Percentiles rank a stretch among this genome's conserved stretches.
These are phyloP conservation scores for Xylaria sp. DNA, from an alignment of 2,329 filamentous ascomycete genomes.

Conservation along the genomic window DNA sequence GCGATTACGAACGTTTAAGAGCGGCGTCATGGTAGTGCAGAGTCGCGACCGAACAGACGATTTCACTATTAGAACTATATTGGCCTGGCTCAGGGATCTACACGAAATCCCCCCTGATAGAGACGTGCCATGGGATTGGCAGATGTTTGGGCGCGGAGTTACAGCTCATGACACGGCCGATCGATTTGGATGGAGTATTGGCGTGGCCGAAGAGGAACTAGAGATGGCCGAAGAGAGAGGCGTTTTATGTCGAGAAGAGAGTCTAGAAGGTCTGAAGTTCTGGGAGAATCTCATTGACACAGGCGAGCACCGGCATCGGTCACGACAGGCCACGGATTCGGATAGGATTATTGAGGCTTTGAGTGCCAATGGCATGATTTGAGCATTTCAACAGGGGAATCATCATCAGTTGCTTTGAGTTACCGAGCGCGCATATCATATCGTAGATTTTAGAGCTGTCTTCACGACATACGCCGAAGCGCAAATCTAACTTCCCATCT, in stretches of 20 bases:
- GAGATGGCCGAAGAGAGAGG: conserved; percentile 97
- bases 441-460: conserved; percentile 2
- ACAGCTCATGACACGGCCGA: conserved; percentile 91
- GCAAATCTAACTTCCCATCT: not conserved
- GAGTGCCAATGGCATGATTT: conserved; percentile 47
- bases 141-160: conserved; percentile 81
- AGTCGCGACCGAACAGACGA: conserved; percentile 89
- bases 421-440: not conserved
- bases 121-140: conserved; percentile 81
- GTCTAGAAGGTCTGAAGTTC: conserved; percentile 89
- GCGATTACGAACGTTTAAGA: conserved; percentile 87
- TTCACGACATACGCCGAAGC: not conserved
- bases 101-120: conserved; percentile 72
- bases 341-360: conserved; percentile 59
- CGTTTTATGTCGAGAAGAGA: conserved; percentile 87
- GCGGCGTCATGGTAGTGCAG: conserved; percentile 94
- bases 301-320: conserved; percentile 52
- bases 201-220: conserved; percentile 92
- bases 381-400: conserved; percentile 22
- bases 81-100: conserved; percentile 81
- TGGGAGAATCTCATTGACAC: conserved; percentile 83
- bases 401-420: not conserved
- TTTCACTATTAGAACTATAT: conserved; percentile 80
- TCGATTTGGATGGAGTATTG: conserved; percentile 95
- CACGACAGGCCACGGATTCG: conserved; percentile 51